phyloP scores from a whole-genome alignment of 2,329 filamentous ascomycete species.

The Ophiostoma pallidulum region DNA sequence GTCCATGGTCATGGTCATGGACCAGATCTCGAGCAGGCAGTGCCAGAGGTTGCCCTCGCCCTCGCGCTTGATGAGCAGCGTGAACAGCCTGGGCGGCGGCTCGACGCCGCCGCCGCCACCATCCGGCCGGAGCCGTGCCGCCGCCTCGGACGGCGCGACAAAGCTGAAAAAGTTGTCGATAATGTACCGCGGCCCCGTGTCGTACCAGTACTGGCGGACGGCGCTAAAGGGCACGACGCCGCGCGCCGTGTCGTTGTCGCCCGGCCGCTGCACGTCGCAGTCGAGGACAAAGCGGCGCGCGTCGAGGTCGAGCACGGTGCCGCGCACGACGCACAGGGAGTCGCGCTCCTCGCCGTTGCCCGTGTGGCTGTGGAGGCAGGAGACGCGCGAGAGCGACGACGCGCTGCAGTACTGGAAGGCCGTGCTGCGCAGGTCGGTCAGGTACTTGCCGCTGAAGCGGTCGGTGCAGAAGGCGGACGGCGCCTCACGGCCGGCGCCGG shows the following conservation, averaged over 20 bases:
- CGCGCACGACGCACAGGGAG: constrained; percentile 12
- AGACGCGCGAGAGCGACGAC: constrained; percentile 7
- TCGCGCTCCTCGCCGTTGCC: constrained; percentile 1
- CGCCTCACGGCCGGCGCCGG: not conserved
- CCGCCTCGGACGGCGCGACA: not conserved
- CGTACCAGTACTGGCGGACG: constrained; percentile 14
- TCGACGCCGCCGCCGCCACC: too few relatives aligned
- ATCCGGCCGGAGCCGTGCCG: not conserved
- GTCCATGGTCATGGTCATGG: constrained; percentile 16
- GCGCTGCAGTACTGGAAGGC: constrained; percentile 13
- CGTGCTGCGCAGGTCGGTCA: constrained; percentile 6
- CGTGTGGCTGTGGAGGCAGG: constrained; percentile 14
- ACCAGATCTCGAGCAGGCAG: constrained; percentile 17
- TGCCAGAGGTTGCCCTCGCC: constrained; percentile 15
- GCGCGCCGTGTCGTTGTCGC: not conserved
- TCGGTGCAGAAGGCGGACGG: constrained; percentile 12
- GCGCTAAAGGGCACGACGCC: constrained; percentile 7
- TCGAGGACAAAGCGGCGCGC: constrained; percentile 1
- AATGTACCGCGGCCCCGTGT: constrained; percentile 13
- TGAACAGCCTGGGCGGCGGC: not conserved
- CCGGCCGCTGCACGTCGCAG: constrained; percentile 8
- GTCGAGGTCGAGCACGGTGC: constrained; percentile 5
- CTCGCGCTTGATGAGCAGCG: constrained; percentile 16
- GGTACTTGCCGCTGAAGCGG: constrained; percentile 14
- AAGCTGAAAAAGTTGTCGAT: constrained; percentile 10